Base-by-base conservation (phyloP, 1,284 basidiomycete genomes). In the Ceratobasidium sp. region DNA sequence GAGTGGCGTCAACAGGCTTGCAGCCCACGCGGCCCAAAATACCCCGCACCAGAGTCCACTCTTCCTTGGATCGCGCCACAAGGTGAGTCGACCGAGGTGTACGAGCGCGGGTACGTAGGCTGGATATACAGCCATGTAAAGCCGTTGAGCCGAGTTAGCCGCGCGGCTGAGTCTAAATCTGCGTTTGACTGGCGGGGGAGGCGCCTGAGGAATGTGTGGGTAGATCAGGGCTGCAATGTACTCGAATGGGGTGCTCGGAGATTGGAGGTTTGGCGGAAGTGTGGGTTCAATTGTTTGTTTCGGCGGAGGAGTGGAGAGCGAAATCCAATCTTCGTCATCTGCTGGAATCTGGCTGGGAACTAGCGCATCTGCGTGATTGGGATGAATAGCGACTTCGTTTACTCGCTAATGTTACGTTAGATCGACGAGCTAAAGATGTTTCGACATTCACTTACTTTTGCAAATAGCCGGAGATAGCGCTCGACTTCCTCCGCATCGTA, bases 31-130 rank as follows among this genome's bases (percentile, higher is more conserved):
- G 9, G 49, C 46, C 72, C 72, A 76, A 28, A 33, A 76, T 13
- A 92, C 91, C 46, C 83, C 77, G 80, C 92, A 93, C 78, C 87
- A 88, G 6, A 84, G 75, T 3, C 86, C 81, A 80, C 92, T 93
- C 51, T 81, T 86, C 44, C 81, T 83, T 61, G 83, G 82, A 79
- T 92, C 85, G 79, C 88, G 83, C 92, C 92, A 93, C 20, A 86
- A 87, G 0, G 91, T 90, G 18, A 93, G 83, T 0, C 82, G 83
- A 20, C 83, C 81, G 40, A 91, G 79, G 44, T 85, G 81, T 2
- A 82, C 75, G 12, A 90, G 80, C 75, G 90, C 86, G 0, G 87
- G 86, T 6, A 85, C 83, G 81, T 92, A 92, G 1, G 85, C 82
- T 2, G 90, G 90, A 66, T 88, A 85, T 23, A 87, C 81, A 6